phyloP scores from a whole-genome alignment of 768 basidiomycete species.

The Daedaleopsis nitida region DNA sequence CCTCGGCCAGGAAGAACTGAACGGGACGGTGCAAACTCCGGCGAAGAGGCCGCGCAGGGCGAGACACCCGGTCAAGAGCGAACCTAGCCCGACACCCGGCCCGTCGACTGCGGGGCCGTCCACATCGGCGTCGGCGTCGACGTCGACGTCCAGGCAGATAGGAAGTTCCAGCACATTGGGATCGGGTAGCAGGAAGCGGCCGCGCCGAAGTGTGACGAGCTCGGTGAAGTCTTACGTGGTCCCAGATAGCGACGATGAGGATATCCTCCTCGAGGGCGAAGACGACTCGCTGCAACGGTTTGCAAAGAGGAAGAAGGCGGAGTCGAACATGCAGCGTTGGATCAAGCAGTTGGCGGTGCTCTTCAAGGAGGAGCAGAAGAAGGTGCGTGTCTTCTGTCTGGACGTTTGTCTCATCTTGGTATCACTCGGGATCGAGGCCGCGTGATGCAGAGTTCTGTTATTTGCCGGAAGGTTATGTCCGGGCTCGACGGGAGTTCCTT shows the following conservation, averaged over 20 bases:
- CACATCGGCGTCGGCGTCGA: conserved; percentile 10
- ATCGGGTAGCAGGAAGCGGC: conserved; percentile 47
- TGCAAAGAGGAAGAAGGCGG: conserved; percentile 38
- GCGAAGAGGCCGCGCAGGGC: background rate
- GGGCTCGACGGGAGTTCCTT: too few relatives aligned
- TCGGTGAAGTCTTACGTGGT: conserved; percentile 61
- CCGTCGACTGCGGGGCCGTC: conserved; percentile 25
- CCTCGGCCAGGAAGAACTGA: conserved; percentile 38
- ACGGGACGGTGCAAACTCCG: conserved; percentile 25
- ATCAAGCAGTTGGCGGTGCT: conserved; percentile 64
- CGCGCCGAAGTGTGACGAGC: conserved; percentile 56
- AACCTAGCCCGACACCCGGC: conserved; percentile 36
- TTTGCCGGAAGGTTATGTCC: too few relatives aligned
- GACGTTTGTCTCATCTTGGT: background rate
- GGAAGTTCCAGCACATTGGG: background rate
- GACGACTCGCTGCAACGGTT: conserved; percentile 28
- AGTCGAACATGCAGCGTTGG: conserved; percentile 62
- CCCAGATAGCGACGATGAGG: conserved; percentile 74
- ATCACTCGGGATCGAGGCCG: background rate
- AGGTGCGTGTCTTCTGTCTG: conserved; percentile 46
- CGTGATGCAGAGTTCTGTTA: too few relatives aligned
- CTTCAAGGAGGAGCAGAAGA: conserved; percentile 66
- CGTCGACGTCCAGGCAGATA: background rate
- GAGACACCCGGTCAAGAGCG: conserved; percentile 25
- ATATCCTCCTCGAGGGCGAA: conserved; percentile 42